These are phyloP conservation scores for Thozetella sp. DNA, from an alignment of 495 filamentous ascomycete species.

Conservation along the genomic window DNA sequence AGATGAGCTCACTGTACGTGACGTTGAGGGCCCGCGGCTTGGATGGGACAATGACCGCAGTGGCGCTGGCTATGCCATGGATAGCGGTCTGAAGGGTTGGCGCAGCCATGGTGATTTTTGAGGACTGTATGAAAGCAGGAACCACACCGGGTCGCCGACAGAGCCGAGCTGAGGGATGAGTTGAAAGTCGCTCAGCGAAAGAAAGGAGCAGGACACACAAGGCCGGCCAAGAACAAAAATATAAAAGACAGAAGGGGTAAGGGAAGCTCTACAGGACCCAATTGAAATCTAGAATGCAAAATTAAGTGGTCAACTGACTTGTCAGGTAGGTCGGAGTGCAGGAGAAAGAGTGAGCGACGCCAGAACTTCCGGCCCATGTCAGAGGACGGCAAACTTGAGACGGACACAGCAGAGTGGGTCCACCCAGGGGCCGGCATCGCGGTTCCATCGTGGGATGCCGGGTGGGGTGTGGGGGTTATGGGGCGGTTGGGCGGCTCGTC, in stretches of 20 bases:
- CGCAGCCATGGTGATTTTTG: conserved; percentile 18
- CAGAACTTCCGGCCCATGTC: background rate
- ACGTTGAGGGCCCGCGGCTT: conserved; percentile 58
- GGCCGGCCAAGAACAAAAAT: background rate
- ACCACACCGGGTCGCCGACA: background rate
- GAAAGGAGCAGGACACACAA: background rate
- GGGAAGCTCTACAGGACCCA: background rate
- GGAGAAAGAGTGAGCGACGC: too few species aligned
- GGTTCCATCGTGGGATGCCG: background rate
- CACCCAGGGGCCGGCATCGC: background rate
- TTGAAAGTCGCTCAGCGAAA: too few species aligned
- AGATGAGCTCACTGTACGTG: conserved; percentile 62
- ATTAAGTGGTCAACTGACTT: too few species aligned
- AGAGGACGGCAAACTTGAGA: background rate
- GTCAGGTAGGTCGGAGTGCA: too few species aligned
- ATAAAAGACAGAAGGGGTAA: background rate
- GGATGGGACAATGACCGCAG: conserved; percentile 70
- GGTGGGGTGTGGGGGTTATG: background rate
- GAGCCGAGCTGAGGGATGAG: background rate
- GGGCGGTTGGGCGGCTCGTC: too few species aligned
- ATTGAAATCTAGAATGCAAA: background rate
- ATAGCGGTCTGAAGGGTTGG: conserved; percentile 44
- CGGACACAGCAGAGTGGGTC: background rate
- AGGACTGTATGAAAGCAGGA: too few species aligned
- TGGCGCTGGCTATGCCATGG: conserved; percentile 33